Evolutionary conservation across 2,329 filamentous ascomycete species (phyloP), one percentile per base, ranked within the genome.

Genomic region (Remersonia thermophila): DNA sequence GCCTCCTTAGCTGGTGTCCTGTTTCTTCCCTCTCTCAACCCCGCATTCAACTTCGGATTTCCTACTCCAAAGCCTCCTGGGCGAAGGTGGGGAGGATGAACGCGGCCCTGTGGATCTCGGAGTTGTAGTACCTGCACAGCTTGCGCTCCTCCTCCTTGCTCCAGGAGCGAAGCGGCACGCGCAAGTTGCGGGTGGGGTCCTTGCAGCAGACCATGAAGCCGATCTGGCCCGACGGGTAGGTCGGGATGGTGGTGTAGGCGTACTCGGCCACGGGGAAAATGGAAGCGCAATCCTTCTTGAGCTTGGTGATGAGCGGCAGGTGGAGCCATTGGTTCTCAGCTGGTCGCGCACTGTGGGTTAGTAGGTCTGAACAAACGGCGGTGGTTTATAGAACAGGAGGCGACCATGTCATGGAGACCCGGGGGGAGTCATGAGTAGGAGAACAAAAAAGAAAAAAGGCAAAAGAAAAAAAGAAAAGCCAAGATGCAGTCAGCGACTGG

Each of bases 131-230:
- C 60, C 75, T 76, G 82, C 85, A 94, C 53, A 89, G 69, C 63
- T 84, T 80, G 56, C 84, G 79, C 74, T 98, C 91, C 65, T 96
- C 86, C 65, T 93, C 87, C 47, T 71, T 58, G 46, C 76, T 70
- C 80, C 86, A 93, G 52, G 65, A 70, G 56, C 91, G 81, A 44
- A 95, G 57, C 36, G 91, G 91, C 63, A 79, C 83, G 62, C 74
- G 84, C 58, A 96, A 73, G 64, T 98, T 74, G 60, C 79, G 76
- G 57, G 65, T 77, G 59, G 77, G 68, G 59, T 96, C 89, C 77
- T 98, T 96, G 80, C 73, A 83, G 79, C 91, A 96, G 58, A 98
- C 84, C 87, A 98, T 95, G 80, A 98, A 98, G 59, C 91, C 91
- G 56, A 98, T 98, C 71, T 98, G 91, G 59, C 91, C 91, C 39